Percentiles rank a stretch among this genome's conserved stretches.
These are phyloP conservation scores for Podosphaera fusca DNA, from an alignment of 2,329 filamentous ascomycete species.

Conservation along the genomic window DNA sequence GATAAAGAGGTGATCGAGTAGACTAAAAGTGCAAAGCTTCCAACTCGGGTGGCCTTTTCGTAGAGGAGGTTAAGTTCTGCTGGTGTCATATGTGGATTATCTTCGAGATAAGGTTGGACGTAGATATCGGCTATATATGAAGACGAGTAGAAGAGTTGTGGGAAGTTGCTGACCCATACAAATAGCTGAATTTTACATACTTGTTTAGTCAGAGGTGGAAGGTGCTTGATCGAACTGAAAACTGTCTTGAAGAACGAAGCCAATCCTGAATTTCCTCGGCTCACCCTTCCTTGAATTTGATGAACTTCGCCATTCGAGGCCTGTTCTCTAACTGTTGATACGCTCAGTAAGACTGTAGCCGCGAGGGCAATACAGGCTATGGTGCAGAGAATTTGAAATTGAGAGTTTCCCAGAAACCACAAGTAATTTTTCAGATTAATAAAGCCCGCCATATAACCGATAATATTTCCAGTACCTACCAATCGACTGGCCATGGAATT, in stretches of 20 bases:
- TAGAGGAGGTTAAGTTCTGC: conserved; percentile 58
- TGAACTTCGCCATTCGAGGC: conserved; percentile 54
- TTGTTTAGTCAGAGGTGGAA: conserved; percentile 61
- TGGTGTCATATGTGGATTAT: conserved; percentile 55
- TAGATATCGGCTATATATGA: conserved; percentile 89
- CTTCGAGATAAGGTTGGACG: conserved; percentile 55
- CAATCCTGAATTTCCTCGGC: conserved; percentile 27
- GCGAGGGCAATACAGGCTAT: conserved; percentile 56
- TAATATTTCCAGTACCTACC: conserved; percentile 70
- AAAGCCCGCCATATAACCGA: conserved; percentile 75
- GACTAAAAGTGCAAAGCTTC: conserved; percentile 70
- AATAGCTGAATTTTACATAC: conserved; percentile 69
- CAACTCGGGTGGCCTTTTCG: conserved; percentile 65
- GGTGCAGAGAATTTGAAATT: conserved; percentile 81
- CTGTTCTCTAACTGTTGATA: conserved; percentile 46
- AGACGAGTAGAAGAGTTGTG: conserved; percentile 84
- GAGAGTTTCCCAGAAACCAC: conserved; percentile 62
- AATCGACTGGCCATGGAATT: conserved; percentile 87
- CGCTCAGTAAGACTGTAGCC: conserved; percentile 48
- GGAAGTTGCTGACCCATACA: conserved; percentile 90
- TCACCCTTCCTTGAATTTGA: conserved; percentile 26
- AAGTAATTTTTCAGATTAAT: conserved; percentile 51
- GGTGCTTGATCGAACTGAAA: conserved; percentile 48
- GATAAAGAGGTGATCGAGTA: conserved; percentile 69
- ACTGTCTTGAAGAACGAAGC: conserved; percentile 61